Evolutionary conservation across 2,329 filamentous ascomycete genomes (phyloP).

Genomic region (Aotearoamyces nothofagi): DNA sequence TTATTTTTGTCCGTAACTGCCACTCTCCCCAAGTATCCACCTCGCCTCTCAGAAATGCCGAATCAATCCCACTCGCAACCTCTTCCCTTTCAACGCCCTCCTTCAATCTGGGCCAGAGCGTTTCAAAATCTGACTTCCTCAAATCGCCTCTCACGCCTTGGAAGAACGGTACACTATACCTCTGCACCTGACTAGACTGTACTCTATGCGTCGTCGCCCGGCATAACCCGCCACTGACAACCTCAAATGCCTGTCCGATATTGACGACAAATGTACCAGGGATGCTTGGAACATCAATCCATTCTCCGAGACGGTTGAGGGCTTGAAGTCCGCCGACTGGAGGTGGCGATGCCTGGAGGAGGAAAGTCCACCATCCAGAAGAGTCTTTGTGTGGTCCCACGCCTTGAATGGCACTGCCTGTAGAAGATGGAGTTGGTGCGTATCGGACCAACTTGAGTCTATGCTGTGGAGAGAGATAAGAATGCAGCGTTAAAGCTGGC

Average conservation of each 20-base stretch:
- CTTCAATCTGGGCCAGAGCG: conserved; percentile 15
- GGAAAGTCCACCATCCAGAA: conserved; percentile 49
- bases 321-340: conserved; percentile 33
- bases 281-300: conserved; percentile 33
- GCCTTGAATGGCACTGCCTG: conserved; percentile 28
- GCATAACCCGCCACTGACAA: conserved; percentile 36
- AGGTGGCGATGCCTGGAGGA: conserved; percentile 41
- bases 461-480: conserved; percentile 36
- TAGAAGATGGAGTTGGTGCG: conserved; percentile 17
- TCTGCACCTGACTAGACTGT: conserved; percentile 18
- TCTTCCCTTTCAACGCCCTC: conserved; percentile 18
- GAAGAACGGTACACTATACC: conserved; percentile 30
- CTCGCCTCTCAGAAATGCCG: conserved; percentile 30
- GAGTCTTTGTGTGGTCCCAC: conserved; percentile 49
- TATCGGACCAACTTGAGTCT: conserved; percentile 43
- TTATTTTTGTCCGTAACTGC: conserved; percentile 35
- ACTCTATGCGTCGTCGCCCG: conserved; percentile 35
- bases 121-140: conserved; percentile 26
- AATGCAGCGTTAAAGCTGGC: conserved; percentile 27
- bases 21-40: conserved; percentile 40
- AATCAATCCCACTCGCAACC: conserved; percentile 27
- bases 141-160: conserved; percentile 32
- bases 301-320: conserved; percentile 29
- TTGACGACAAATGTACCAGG: conserved; percentile 38
- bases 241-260: conserved; percentile 42